Conservation (phyloP, 1,284 basidiomycete genomes). For the Leccinum solheimii region DNA sequence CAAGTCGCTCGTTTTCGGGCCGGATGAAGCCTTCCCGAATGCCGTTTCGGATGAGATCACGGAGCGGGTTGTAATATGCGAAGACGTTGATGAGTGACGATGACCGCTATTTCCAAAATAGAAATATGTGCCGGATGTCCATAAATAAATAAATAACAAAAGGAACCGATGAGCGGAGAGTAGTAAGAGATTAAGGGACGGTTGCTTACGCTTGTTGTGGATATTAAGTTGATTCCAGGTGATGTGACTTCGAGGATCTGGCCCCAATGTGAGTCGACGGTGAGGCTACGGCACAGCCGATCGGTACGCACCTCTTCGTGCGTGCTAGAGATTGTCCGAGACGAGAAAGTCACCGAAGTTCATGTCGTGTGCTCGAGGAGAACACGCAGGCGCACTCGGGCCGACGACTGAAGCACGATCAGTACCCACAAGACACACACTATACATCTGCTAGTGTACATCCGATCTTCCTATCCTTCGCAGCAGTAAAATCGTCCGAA, state of each 20-base stretch:
- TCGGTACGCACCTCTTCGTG: slow-evolving; percentile 74
- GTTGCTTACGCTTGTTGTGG: slow-evolving; percentile 73
- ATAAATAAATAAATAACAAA: not conserved
- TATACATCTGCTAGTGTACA: too few species aligned
- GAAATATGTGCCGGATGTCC: not conserved
- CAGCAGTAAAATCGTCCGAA: slow-evolving; percentile 7
- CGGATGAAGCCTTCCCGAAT: slow-evolving; percentile 77
- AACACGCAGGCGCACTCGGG: too few species aligned
- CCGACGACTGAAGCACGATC: too few species aligned
- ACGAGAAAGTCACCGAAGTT: too few species aligned
- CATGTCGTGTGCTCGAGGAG: too few species aligned
- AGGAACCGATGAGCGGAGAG: not conserved
- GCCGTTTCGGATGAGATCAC: slow-evolving; percentile 66
- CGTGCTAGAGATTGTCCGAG: slow-evolving; percentile 46
- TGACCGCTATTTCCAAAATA: slow-evolving; percentile 54
- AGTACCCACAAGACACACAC: too few species aligned
- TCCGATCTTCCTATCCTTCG: not conserved
- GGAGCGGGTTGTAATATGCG: slow-evolving; percentile 79
- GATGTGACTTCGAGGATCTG: slow-evolving; percentile 80
- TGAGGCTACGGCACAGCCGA: not conserved
- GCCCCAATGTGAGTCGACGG: not conserved
- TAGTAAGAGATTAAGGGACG: slow-evolving; percentile 7
- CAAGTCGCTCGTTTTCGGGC: slow-evolving; percentile 55
- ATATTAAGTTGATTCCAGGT: slow-evolving; percentile 93
- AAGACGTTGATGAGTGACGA: slow-evolving; percentile 75